phyloP scores from a whole-genome alignment of 2,329 filamentous ascomycete species.

The Cercospora nicotianae region DNA sequence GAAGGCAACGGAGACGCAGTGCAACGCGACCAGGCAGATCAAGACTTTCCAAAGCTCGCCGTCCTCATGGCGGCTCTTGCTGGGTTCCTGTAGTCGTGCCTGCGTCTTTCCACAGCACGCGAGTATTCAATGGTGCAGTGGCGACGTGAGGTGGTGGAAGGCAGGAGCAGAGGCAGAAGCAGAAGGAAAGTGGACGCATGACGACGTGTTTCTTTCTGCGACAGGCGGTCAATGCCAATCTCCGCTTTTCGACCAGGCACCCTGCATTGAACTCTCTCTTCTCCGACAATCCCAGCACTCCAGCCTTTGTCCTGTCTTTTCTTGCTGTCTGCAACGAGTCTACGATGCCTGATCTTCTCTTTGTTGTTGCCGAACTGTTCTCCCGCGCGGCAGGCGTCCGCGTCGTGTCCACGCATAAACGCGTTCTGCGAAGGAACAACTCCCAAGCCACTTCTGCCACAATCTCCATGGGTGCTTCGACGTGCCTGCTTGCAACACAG shows the following conservation, averaged over 20 bases:
- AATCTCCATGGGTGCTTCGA: background rate
- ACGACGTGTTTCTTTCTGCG: background rate
- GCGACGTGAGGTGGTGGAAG: background rate
- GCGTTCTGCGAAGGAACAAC: too few relatives aligned
- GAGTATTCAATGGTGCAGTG: background rate
- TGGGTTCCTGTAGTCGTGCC: background rate
- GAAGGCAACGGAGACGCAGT: background rate
- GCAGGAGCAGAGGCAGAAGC: background rate
- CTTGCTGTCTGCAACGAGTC: too few relatives aligned
- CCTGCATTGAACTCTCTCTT: background rate
- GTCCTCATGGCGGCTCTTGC: background rate
- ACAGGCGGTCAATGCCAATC: background rate
- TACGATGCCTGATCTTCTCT: too few relatives aligned
- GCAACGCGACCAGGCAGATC: background rate
- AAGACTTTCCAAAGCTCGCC: background rate
- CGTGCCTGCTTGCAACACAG: background rate
- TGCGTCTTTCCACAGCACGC: background rate
- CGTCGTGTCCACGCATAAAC: background rate
- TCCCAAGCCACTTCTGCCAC: too few relatives aligned
- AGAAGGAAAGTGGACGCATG: background rate
- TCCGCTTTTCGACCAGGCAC: background rate
- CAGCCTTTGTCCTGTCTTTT: background rate
- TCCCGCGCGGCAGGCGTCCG: too few relatives aligned
- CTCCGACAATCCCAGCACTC: background rate
- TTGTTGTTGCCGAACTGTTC: too few relatives aligned